These are phyloP conservation scores for rapeseed (Brassica napus) DNA, from an alignment of 345 rosid species.

Conservation along the genomic window DNA sequence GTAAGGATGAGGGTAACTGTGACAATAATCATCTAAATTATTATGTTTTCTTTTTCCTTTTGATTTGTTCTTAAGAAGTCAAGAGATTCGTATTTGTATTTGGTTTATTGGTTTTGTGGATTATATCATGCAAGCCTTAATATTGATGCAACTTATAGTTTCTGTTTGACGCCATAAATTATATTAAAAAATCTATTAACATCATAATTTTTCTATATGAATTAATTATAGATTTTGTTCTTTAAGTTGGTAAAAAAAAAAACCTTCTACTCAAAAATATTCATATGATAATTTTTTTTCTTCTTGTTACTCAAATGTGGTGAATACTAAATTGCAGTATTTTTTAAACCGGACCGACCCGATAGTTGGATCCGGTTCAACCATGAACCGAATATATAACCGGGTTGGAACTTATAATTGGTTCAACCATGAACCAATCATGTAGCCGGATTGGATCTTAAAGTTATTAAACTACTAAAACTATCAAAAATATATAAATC, in stretches of 20 bases:
- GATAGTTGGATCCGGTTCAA: too few species aligned
- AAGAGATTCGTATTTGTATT: conserved; percentile 5
- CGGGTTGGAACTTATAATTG: too few species aligned
- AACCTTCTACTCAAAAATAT: not conserved
- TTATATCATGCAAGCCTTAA: not conserved
- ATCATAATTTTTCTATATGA: not conserved
- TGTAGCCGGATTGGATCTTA: too few species aligned
- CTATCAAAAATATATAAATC: too few species aligned
- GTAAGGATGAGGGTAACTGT: conserved; percentile 14
- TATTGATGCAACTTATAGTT: not conserved
- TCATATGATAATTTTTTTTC: not conserved
- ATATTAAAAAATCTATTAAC: not conserved
- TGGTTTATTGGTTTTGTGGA: conserved; percentile 5
- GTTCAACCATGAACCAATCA: too few species aligned
- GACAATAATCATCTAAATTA: conserved; percentile 22
- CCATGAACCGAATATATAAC: too few species aligned
- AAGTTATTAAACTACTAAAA: too few species aligned
- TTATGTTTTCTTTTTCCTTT: not conserved
- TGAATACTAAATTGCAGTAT: not conserved
- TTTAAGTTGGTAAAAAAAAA: not conserved
- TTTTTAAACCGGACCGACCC: too few species aligned
- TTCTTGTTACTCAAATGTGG: not conserved
- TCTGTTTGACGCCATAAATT: not conserved
- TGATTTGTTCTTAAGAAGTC: conserved; percentile 17
- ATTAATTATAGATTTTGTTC: not conserved